Conservation (phyloP, 768 basidiomycete species). For the Pleurotus ostreatus region DNA sequence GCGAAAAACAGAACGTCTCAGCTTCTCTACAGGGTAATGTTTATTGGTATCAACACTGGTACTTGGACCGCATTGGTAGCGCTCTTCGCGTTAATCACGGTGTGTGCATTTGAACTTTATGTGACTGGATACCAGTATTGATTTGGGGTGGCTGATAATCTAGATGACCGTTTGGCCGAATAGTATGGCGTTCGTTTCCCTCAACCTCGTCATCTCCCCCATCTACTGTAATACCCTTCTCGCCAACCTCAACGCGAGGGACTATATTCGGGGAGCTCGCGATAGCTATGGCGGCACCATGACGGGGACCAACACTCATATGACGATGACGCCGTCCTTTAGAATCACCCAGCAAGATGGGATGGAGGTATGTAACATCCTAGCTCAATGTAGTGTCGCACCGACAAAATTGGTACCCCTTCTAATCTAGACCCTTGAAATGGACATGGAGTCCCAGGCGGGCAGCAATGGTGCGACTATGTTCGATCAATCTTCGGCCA, state of each 20-base stretch:
- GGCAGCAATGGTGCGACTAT: neutral
- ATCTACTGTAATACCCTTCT: slow-evolving; percentile 7
- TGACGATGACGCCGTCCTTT: slow-evolving; percentile 6
- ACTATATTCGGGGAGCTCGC: slow-evolving; percentile 2
- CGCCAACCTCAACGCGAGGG: slow-evolving; percentile 3
- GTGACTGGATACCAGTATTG: neutral
- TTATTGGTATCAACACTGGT: slow-evolving; percentile 20
- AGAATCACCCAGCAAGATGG: neutral
- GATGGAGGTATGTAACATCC: neutral
- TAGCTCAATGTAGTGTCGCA: too few species aligned
- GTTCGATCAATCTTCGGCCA: neutral
- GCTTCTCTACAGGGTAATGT: slow-evolving; percentile 19
- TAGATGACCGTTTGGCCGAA: slow-evolving; percentile 5
- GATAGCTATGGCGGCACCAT: neutral
- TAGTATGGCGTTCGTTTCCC: slow-evolving; percentile 2
- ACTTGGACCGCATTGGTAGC: slow-evolving; percentile 5
- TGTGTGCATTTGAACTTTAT: neutral
- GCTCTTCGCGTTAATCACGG: slow-evolving; percentile 3
- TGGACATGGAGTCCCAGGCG: neutral
- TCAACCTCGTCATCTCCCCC: slow-evolving; percentile 6
- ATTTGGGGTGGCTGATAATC: neutral
- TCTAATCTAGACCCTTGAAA: neutral
- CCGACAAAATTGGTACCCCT: neutral
- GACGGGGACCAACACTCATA: neutral
- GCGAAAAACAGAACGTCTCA: slow-evolving; percentile 5